Evolutionary conservation across 345 rosid genomes (phyloP).

Genomic region (Eucalyptus curtisii): DNA sequence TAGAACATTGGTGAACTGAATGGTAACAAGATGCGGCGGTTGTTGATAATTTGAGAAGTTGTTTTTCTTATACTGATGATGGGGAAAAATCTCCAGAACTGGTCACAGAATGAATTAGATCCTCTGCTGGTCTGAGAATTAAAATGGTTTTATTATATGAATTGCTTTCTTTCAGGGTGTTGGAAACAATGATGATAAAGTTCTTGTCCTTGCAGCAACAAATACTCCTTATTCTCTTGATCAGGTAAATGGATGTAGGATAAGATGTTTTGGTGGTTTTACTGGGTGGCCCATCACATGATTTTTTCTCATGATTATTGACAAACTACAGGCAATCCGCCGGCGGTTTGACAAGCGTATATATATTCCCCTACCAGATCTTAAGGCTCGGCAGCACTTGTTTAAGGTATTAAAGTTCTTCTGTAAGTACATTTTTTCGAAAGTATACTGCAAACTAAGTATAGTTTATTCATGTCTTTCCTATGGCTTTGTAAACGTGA

Average conservation of each 20-base stretch:
- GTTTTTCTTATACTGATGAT: background rate
- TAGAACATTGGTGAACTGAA: background rate
- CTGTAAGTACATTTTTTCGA: background rate
- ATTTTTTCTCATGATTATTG: background rate
- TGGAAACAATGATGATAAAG: slow-evolving; percentile 78
- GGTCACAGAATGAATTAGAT: background rate
- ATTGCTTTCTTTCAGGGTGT: slow-evolving; percentile 45
- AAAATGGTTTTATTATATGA: background rate
- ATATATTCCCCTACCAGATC: slow-evolving; percentile 89
- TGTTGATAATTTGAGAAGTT: background rate
- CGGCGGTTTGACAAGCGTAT: slow-evolving; percentile 97
- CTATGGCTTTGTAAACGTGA: background rate
- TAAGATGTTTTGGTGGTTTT: background rate
- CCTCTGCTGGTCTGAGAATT: background rate
- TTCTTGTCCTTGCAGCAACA: slow-evolving; percentile 93
- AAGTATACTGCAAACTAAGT: background rate
- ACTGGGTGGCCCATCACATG: background rate
- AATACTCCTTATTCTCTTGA: slow-evolving; percentile 90
- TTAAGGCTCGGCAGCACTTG: slow-evolving; percentile 88
- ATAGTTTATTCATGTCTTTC: background rate
- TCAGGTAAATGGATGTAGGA: slow-evolving; percentile 32
- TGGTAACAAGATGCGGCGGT: background rate
- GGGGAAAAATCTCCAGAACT: background rate
- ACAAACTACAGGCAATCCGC: slow-evolving; percentile 60
- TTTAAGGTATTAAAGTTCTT: slow-evolving; percentile 46